phyloP scores from a whole-genome alignment of 768 basidiomycete genomes.

The Suillus bovinus region DNA sequence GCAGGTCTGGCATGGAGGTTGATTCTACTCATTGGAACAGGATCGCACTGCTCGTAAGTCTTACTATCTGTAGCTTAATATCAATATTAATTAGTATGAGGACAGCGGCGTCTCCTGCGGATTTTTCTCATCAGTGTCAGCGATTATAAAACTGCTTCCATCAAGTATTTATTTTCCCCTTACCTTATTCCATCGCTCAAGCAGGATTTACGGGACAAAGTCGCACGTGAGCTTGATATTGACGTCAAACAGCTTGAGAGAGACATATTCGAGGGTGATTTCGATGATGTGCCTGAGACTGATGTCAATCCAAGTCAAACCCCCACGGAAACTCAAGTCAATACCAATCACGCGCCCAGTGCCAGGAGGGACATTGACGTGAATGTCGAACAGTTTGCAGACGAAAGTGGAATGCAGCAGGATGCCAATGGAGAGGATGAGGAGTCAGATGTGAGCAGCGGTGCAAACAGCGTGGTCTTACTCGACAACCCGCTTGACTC shows the following conservation, averaged over 20 bases:
- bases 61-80: no score
- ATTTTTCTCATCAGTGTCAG: no score
- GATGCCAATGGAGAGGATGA: background rate
- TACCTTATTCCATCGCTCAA: conserved; percentile 4
- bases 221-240: no score
- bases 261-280: no score
- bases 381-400: background rate
- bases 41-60: conserved; percentile 7
- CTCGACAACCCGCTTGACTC: background rate
- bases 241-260: no score
- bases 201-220: conserved; percentile 3
- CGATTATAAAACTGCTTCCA: background rate
- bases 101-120: conserved; percentile 6
- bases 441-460: background rate
- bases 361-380: background rate
- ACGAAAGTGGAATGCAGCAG: background rate
- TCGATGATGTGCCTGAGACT: background rate
- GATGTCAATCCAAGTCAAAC: background rate
- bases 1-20: conserved; percentile 8
- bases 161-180: conserved; percentile 1
- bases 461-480: background rate
- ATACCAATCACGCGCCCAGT: background rate
- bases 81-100: background rate
- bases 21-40: conserved; percentile 8
- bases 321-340: background rate